A percentile compares a stretch with the other conserved stretches of the same genome.
phyloP scores from a whole-genome alignment of 768 basidiomycete genomes.

The Tylopilus subfusipes region DNA sequence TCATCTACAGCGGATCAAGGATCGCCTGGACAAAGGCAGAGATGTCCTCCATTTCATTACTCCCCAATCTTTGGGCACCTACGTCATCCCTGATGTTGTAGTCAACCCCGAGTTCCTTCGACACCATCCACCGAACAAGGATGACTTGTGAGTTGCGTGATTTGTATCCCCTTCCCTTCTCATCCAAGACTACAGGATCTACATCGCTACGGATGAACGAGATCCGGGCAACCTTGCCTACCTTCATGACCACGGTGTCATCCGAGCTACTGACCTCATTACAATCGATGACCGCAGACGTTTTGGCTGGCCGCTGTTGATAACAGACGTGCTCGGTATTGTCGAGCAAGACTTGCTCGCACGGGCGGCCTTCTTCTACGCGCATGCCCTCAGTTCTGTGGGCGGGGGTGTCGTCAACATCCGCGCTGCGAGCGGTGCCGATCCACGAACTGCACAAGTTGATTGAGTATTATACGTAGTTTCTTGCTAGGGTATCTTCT shows the following conservation, averaged over 20 bases:
- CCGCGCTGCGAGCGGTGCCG: constrained; percentile 38
- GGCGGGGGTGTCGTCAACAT: constrained; percentile 42
- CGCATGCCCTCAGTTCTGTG: constrained; percentile 40
- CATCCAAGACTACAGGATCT: constrained; percentile 24
- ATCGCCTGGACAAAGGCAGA: constrained; percentile 21
- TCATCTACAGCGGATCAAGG: constrained; percentile 36
- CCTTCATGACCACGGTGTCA: constrained; percentile 34
- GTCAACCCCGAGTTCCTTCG: constrained; percentile 16
- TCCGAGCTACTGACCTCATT: constrained; percentile 41
- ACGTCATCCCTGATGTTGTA: constrained; percentile 21
- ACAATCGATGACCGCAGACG: constrained; percentile 40
- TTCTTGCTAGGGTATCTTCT: background rate
- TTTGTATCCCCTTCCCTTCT: constrained; percentile 2
- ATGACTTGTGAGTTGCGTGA: constrained; percentile 18
- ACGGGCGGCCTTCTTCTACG: constrained; percentile 39
- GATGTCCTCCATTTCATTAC: constrained; percentile 17
- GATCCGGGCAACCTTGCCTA: constrained; percentile 32
- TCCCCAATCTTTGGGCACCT: constrained; percentile 16
- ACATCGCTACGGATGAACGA: constrained; percentile 43
- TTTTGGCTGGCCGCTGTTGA: constrained; percentile 42
- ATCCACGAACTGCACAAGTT: constrained; percentile 36
- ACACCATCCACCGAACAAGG: constrained; percentile 15
- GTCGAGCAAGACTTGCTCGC: constrained; percentile 43
- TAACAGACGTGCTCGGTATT: constrained; percentile 42
- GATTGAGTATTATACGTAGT: constrained; percentile 24